Evolutionary conservation across 164 flowering plant genomes (phyloP).

Genomic region (Taxillus chinensis): DNA sequence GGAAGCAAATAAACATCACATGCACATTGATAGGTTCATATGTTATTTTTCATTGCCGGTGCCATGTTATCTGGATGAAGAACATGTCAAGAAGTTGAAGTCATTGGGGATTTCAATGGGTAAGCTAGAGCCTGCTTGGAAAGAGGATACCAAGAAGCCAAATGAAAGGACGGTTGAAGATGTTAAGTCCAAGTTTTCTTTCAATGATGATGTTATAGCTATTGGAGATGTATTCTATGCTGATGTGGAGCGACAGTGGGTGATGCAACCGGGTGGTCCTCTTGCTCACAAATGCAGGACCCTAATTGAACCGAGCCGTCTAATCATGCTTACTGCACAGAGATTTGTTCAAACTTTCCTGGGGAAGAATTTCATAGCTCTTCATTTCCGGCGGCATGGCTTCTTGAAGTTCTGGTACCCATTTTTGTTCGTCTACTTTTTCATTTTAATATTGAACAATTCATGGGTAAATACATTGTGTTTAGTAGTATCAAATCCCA

Average conservation of each 20-base stretch:
- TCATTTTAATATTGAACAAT: neutral
- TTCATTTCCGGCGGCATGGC: conserved; percentile 94
- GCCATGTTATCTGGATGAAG: conserved; percentile 78
- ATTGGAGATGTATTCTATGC: conserved; percentile 94
- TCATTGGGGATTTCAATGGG: conserved; percentile 54
- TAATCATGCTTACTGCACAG: conserved; percentile 85
- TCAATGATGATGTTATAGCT: conserved; percentile 67
- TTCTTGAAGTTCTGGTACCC: conserved; percentile 91
- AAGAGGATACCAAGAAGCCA: conserved; percentile 70
- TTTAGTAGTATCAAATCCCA: no score
- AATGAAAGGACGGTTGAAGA: conserved; percentile 47
- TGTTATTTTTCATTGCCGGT: conserved; percentile 73
- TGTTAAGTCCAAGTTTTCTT: conserved; percentile 50
- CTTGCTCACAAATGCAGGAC: conserved; percentile 81
- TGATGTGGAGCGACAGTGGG: conserved; percentile 79
- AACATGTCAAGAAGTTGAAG: conserved; percentile 68
- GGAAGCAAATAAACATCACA: conserved; percentile 38
- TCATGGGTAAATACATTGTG: neutral
- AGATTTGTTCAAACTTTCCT: conserved; percentile 91
- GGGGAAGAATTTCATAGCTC: conserved; percentile 66
- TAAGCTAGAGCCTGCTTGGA: conserved; percentile 70
- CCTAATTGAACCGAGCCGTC: conserved; percentile 73
- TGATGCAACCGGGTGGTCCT: conserved; percentile 97
- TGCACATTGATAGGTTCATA: conserved; percentile 55
- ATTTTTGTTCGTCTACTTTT: neutral